These are phyloP conservation scores for Tolypocladium album DNA, from an alignment of 2,329 filamentous ascomycete genomes.

Conservation along the genomic window DNA sequence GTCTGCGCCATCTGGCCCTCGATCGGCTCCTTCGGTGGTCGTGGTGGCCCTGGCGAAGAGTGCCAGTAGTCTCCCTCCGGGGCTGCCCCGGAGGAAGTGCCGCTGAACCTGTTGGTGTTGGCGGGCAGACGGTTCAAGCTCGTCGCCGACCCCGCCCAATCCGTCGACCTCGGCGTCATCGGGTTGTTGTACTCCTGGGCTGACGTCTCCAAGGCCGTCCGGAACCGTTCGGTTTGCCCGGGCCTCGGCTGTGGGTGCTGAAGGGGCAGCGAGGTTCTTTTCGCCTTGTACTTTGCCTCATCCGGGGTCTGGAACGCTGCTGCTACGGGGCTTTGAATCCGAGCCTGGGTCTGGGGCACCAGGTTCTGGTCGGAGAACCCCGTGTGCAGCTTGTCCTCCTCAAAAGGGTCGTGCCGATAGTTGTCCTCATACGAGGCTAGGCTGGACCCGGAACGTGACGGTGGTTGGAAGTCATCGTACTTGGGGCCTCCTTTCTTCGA, in stretches of 20 bases:
- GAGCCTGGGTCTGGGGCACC: slow-evolving; percentile 10
- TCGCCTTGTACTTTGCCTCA: slow-evolving; percentile 72
- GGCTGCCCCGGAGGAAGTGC: slow-evolving; percentile 24
- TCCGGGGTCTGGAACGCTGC: slow-evolving; percentile 45
- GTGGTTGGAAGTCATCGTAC: slow-evolving; percentile 44
- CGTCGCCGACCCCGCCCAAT: slow-evolving; percentile 52
- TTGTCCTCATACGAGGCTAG: slow-evolving; percentile 52
- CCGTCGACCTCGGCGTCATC: slow-evolving; percentile 47
- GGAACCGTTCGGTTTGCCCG: slow-evolving; percentile 64
- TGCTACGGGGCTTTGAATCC: slow-evolving; percentile 23
- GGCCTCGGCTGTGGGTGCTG: slow-evolving; percentile 70
- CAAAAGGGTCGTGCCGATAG: slow-evolving; percentile 42
- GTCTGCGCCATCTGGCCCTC: slow-evolving; percentile 29
- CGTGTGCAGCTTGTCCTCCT: slow-evolving; percentile 48
- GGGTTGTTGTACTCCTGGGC: slow-evolving; percentile 56
- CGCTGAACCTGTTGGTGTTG: slow-evolving; percentile 37
- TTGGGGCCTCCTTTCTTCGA: slow-evolving; percentile 42
- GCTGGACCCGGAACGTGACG: slow-evolving; percentile 73
- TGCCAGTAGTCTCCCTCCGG: slow-evolving; percentile 32
- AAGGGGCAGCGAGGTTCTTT: slow-evolving; percentile 69
- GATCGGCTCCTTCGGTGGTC: slow-evolving; percentile 53
- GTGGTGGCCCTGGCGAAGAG: slow-evolving; percentile 38
- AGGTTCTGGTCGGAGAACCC: slow-evolving; percentile 46
- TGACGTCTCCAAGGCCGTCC: slow-evolving; percentile 61
- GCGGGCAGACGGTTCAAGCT: slow-evolving; percentile 43